Evolutionary conservation across 768 basidiomycete species (phyloP).

Genomic region (Arthromyces matolae): DNA sequence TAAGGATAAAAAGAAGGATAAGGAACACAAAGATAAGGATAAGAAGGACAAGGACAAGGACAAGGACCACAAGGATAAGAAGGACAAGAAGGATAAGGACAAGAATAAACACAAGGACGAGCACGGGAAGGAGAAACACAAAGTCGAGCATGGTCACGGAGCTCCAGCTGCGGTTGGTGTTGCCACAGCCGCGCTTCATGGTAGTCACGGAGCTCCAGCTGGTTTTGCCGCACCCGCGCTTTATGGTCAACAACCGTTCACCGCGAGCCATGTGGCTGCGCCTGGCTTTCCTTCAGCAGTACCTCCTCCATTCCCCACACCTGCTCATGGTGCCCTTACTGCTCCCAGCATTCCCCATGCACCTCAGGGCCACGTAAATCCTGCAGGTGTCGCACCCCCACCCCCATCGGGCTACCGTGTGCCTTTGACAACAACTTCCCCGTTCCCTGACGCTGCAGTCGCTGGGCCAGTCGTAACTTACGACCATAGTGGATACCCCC

Average conservation of each 20-base stretch:
- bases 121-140: conserved; percentile 5
- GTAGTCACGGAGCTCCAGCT: no score
- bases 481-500: conserved; percentile 58
- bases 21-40: conserved; percentile 24
- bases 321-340: conserved; percentile 8
- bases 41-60: conserved; percentile 26
- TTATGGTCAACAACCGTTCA: conserved; percentile 17
- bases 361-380: conserved; percentile 6
- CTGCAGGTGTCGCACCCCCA: conserved; percentile 37
- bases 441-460: conserved; percentile 42
- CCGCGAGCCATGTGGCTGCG: conserved; percentile 12
- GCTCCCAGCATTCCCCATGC: conserved; percentile 16
- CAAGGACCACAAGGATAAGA: conserved; percentile 23
- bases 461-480: conserved; percentile 48
- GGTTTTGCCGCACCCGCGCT: no score
- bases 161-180: background rate
- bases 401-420: conserved; percentile 71
- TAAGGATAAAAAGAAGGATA: conserved; percentile 16
- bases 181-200: conserved; percentile 6
- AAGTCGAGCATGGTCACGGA: conserved; percentile 1
- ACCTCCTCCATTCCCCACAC: conserved; percentile 3
- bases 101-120: conserved; percentile 11
- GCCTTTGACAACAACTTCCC: conserved; percentile 39
- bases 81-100: conserved; percentile 17
- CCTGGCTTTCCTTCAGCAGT: conserved; percentile 9